Conservation (phyloP, 164 flowering plant genomes). For the Nymphaea colorata region DNA sequence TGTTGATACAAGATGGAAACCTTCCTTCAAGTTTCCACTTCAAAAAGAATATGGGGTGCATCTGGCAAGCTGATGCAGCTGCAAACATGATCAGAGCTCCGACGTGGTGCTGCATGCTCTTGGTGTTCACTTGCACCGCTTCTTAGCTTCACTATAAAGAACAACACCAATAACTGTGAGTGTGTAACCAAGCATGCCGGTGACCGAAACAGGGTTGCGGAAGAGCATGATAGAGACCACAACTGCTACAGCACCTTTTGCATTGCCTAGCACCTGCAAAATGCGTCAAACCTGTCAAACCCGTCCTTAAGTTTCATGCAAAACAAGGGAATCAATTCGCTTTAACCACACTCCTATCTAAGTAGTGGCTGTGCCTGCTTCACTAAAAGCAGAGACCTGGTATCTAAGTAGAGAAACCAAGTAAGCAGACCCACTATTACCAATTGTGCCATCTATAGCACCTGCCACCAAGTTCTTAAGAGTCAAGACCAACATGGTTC, state of each 20-base stretch:
- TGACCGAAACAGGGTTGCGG: conserved; percentile 23
- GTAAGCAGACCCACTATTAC: background rate
- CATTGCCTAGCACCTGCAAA: conserved; percentile 8
- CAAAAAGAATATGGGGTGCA: background rate
- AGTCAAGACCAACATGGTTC: background rate
- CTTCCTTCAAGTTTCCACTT: background rate
- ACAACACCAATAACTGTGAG: conserved; percentile 25
- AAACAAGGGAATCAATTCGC: too few species aligned
- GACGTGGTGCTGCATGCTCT: background rate
- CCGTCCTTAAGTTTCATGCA: too few species aligned
- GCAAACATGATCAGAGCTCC: background rate
- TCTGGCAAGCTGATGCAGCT: background rate
- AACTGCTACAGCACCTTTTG: conserved; percentile 7
- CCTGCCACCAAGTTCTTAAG: background rate
- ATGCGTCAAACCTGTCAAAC: background rate
- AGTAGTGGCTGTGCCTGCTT: too few species aligned
- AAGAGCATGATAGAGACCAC: conserved; percentile 16
- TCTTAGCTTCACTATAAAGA: conserved; percentile 25
- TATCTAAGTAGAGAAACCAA: too few species aligned
- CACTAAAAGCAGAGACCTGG: background rate
- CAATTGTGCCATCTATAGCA: background rate
- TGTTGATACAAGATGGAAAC: background rate
- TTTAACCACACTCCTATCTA: too few species aligned
- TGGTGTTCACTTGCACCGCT: conserved; percentile 12
- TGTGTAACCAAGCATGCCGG: conserved; percentile 24